These are phyloP conservation scores for Centella asiatica DNA, from an alignment of 129 eudicot species.

Conservation along the genomic window DNA sequence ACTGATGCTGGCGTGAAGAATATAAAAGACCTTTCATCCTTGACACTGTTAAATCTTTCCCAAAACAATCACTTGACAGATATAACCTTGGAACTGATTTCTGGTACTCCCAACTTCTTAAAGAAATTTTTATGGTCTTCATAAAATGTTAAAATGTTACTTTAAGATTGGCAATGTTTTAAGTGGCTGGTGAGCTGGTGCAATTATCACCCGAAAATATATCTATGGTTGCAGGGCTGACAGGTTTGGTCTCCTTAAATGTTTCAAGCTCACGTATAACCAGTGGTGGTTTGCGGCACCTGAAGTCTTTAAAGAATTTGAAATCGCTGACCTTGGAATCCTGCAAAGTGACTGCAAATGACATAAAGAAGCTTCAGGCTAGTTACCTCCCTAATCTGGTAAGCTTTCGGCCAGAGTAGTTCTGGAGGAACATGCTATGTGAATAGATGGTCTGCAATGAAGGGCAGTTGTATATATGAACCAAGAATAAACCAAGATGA, in stretches of 20 bases:
- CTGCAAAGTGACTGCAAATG: conserved; percentile 80
- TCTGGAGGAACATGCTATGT: conserved; percentile 15
- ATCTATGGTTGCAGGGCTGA: conserved; percentile 62
- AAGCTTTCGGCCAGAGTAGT: conserved; percentile 67
- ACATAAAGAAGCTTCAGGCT: conserved; percentile 75
- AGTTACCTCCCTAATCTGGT: conserved; percentile 64
- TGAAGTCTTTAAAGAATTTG: conserved; percentile 58
- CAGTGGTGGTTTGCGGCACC: conserved; percentile 56
- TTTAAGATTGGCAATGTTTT: no score
- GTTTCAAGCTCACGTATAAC: conserved; percentile 85
- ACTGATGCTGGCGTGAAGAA: conserved; percentile 95
- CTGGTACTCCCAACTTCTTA: conserved; percentile 42
- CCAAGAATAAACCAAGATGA: neutral
- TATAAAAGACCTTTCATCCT: conserved; percentile 66
- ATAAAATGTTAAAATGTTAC: no score
- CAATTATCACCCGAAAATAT: no score
- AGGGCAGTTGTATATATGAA: conserved; percentile 12
- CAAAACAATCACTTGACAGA: conserved; percentile 79
- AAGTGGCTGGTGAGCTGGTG: no score
- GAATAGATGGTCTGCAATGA: conserved; percentile 13
- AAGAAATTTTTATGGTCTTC: no score
- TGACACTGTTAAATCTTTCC: conserved; percentile 75
- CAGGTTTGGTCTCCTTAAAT: conserved; percentile 67
- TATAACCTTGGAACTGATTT: conserved; percentile 69
- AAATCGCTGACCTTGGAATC: conserved; percentile 82